Base-by-base conservation (phyloP, 2,329 filamentous ascomycete species). In the Curvularia lunata region DNA sequence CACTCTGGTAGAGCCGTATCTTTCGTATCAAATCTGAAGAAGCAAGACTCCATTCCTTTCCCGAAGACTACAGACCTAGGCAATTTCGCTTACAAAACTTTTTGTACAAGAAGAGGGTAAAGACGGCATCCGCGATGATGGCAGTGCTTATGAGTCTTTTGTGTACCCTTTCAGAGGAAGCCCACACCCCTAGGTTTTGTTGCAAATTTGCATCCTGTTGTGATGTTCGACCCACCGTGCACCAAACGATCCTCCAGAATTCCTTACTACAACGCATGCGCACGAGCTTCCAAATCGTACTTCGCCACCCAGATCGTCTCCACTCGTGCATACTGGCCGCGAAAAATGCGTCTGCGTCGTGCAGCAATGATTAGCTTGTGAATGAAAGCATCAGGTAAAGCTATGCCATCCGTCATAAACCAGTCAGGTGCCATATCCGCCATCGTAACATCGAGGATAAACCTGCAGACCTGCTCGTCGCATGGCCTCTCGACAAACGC, bases 281-380 rank as follows among this genome's bases (percentile, higher is more conserved):
- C 5, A 12, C 13, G 12, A 42, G 16, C 7, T 8, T 16, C 21
- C 21, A 1, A 8, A 25, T 25, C 5, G 5, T 23, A 4, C 10
- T 1, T 7, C 10, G 21, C 5, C 10, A 16, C 12, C 42, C 25
- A 46, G 32, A 19, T 30, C 8, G 12, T 27, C 21, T 6, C 21
- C n/a, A 19, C 4, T 27, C 25, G 25, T 27, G 1, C 25, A 27
- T 27, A 8, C 25, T 27, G 25, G 4, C 25, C 25, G 25, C 25
- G 6, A 8, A 1, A 8, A 27, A 27, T 27, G 6, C 8, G 8
- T 8, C 25, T 27, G 25, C 1, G 5, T 5, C 4, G 25, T 5
- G 41, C 42, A 8, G 12, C 27, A 52, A 56, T 52, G 3, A 48
- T 43, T 19, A 58, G 10, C 32, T 40, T 23, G 9, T 32, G 8